A percentile compares a stretch with the other conserved stretches of the same genome.
Conservation (phyloP, 2,329 filamentous ascomycete genomes). For the Xylariales sp. region DNA sequence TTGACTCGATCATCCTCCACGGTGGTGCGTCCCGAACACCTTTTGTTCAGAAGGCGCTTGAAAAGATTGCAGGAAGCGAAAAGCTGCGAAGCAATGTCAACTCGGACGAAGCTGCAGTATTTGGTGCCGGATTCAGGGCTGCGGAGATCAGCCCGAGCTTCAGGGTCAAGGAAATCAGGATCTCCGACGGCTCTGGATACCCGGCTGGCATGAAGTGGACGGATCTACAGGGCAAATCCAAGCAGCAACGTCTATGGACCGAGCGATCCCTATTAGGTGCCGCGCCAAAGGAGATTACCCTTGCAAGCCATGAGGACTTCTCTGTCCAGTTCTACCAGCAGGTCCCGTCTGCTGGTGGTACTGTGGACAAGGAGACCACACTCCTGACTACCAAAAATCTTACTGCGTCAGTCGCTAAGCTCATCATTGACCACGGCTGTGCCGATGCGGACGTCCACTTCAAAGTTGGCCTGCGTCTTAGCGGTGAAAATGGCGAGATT, state of each 20-base stretch:
- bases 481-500: constrained; percentile 70
- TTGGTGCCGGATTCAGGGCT: constrained; percentile 91
- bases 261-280: constrained; percentile 69
- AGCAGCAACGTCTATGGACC: constrained; percentile 79
- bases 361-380: constrained; percentile 56
- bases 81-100: constrained; percentile 95
- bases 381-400: constrained; percentile 76
- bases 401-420: constrained; percentile 71
- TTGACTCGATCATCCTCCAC: constrained; percentile 89
- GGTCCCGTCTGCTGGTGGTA: constrained; percentile 42
- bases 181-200: constrained; percentile 72
- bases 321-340: constrained; percentile 75
- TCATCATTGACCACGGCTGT: constrained; percentile 77
- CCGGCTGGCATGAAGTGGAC: constrained; percentile 72
- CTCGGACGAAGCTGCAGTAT: constrained; percentile 92
- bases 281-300: constrained; percentile 75
- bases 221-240: constrained; percentile 61
- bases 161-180: constrained; percentile 93
- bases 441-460: constrained; percentile 71
- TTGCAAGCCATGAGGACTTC: constrained; percentile 80
- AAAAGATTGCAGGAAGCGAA: constrained; percentile 66
- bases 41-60: constrained; percentile 86
- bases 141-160: constrained; percentile 91
- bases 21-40: constrained; percentile 87
- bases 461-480: constrained; percentile 72